Percentiles rank a stretch among this genome's conserved stretches.
Evolutionary conservation across 169 alveolate genomes (phyloP).

Genomic region (Eimeria acervulina): DNA sequence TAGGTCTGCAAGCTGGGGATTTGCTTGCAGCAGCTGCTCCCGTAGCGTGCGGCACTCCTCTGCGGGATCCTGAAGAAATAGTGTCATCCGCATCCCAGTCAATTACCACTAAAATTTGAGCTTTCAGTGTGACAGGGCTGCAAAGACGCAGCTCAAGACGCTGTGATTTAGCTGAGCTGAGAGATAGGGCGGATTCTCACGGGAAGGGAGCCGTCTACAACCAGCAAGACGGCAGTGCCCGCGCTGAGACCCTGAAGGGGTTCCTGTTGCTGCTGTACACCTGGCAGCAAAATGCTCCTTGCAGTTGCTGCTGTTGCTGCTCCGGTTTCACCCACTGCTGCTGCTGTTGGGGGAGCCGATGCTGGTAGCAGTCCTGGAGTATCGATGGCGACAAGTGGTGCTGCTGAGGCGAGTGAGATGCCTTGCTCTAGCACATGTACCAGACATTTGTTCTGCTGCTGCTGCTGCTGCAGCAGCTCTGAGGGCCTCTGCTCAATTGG

Average conservation of each 20-base stretch:
- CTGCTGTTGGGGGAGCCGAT: slow-evolving; percentile 1
- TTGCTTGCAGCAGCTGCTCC: slow-evolving; percentile 54
- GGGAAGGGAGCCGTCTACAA: slow-evolving; percentile 59
- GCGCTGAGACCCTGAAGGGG: slow-evolving; percentile 63
- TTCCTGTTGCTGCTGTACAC: slow-evolving; percentile 25
- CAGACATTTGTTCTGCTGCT: neutral
- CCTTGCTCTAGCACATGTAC: neutral
- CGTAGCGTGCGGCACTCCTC: slow-evolving; percentile 4
- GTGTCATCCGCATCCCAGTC: neutral
- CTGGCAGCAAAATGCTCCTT: slow-evolving; percentile 14
- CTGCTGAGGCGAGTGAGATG: slow-evolving; percentile 33
- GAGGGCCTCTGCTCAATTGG: neutral
- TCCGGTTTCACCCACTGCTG: neutral
- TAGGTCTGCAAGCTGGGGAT: slow-evolving; percentile 52
- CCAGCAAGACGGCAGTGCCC: slow-evolving; percentile 47
- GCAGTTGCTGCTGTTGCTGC: neutral
- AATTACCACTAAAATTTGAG: neutral
- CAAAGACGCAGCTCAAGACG: neutral
- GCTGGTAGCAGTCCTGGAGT: slow-evolving; percentile 63
- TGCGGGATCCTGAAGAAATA: slow-evolving; percentile 51
- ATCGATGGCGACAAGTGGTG: slow-evolving; percentile 66
- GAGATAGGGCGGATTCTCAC: neutral
- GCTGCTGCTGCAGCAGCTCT: slow-evolving; percentile 13
- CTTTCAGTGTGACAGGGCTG: neutral
- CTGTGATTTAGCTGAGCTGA: neutral